These are phyloP conservation scores for Boletus tomentosulus DNA, from an alignment of 768 basidiomycete genomes.

Conservation along the genomic window DNA sequence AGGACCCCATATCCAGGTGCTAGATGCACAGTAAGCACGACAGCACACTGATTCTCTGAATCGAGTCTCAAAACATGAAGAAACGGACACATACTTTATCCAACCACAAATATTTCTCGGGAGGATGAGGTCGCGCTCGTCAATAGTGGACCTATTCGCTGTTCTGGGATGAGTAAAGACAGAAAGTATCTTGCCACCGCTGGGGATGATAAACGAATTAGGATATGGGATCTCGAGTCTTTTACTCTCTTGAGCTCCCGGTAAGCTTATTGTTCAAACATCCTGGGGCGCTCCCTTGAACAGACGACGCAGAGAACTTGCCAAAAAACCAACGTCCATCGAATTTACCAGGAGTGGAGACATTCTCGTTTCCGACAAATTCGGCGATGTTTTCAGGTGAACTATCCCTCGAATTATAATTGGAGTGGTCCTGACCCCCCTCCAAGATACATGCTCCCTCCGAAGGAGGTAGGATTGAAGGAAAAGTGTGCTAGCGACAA, in stretches of 20 bases:
- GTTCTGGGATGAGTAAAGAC: slow-evolving; percentile 46
- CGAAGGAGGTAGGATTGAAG: slow-evolving; percentile 5
- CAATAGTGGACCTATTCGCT: slow-evolving; percentile 56
- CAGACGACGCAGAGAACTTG: slow-evolving; percentile 54
- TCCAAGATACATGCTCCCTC: slow-evolving; percentile 59
- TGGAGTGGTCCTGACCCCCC: background rate
- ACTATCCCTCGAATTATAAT: slow-evolving; percentile 8
- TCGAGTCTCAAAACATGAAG: slow-evolving; percentile 31
- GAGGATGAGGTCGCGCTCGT: slow-evolving; percentile 31
- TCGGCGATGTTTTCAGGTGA: slow-evolving; percentile 88
- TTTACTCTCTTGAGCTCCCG: slow-evolving; percentile 58
- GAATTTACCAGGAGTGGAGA: slow-evolving; percentile 57
- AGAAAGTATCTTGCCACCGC: slow-evolving; percentile 53
- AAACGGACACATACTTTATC: slow-evolving; percentile 47
- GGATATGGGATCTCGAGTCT: slow-evolving; percentile 63
- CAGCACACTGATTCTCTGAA: background rate
- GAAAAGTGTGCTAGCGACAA: slow-evolving; percentile 32
- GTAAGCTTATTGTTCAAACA: slow-evolving; percentile 34
- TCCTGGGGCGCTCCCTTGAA: background rate
- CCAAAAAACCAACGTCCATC: slow-evolving; percentile 77
- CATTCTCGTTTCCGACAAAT: slow-evolving; percentile 88
- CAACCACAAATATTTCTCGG: slow-evolving; percentile 36
- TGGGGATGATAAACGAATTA: slow-evolving; percentile 79
- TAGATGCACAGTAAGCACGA: slow-evolving; percentile 49
- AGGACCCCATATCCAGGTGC: slow-evolving; percentile 60